These are phyloP conservation scores for Trametes pubescens DNA, from an alignment of 1,284 basidiomycete genomes.

Conservation along the genomic window DNA sequence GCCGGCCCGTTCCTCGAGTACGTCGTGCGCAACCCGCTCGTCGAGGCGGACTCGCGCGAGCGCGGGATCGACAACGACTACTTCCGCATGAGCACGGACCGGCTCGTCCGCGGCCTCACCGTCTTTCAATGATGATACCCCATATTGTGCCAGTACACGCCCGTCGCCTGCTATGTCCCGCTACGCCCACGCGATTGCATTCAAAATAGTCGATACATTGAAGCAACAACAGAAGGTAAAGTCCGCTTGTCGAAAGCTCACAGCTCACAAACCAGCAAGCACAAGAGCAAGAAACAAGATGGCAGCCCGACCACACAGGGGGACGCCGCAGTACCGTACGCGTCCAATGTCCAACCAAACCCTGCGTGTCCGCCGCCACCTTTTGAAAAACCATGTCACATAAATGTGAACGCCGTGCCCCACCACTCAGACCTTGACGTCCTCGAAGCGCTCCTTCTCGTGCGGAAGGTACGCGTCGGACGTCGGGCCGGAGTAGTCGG, in stretches of 20 bases:
- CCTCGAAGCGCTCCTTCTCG: conserved; percentile 45
- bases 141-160: neutral
- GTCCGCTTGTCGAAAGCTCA: conserved; percentile 15
- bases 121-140: conserved; percentile 49
- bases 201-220: conserved; percentile 14
- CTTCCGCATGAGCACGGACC: conserved; percentile 85
- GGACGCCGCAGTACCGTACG: neutral
- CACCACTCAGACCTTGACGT: conserved; percentile 36
- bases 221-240: conserved; percentile 9
- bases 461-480: conserved; percentile 40
- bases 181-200: conserved; percentile 6
- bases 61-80: conserved; percentile 92
- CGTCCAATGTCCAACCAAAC: conserved; percentile 1
- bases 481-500: conserved; percentile 37
- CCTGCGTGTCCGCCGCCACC: neutral
- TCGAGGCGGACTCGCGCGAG: conserved; percentile 81
- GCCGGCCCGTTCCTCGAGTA: conserved; percentile 94
- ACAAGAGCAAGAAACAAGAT: conserved; percentile 13
- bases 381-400: too few species aligned
- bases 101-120: conserved; percentile 73
- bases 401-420: neutral
- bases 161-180: neutral
- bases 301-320: conserved; percentile 14
- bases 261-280: conserved; percentile 16
- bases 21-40: conserved; percentile 91